Evolutionary conservation across 1,139 yeast species (phyloP).

Genomic region (Hemisphaericaspora xylofermentans): DNA sequence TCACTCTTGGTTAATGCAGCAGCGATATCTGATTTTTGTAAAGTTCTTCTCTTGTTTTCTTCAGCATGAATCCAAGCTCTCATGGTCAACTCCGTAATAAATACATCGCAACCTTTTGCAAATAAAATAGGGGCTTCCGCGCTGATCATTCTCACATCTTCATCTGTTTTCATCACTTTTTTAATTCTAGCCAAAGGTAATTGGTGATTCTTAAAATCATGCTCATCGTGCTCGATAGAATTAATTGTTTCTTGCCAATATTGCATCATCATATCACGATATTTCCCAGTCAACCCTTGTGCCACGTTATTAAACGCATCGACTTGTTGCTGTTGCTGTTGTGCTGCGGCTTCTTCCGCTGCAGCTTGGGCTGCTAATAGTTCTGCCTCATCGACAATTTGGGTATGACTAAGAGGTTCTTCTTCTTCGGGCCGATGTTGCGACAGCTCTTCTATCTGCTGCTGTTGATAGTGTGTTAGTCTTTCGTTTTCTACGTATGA

Average conservation of each 20-base stretch:
- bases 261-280: conserved; percentile 86
- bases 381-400: conserved; percentile 35
- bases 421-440: conserved; percentile 3
- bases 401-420: background rate
- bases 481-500: conserved; percentile 9
- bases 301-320: conserved; percentile 92
- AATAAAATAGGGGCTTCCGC: conserved; percentile 97
- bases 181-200: conserved; percentile 92
- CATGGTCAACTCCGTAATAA: conserved; percentile 95
- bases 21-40: conserved; percentile 92
- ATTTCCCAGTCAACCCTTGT: conserved; percentile 82
- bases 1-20: conserved; percentile 93
- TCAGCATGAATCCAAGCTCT: conserved; percentile 99
- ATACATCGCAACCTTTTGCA: conserved; percentile 97
- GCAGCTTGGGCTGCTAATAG: conserved; percentile 48
- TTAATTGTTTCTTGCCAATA: conserved; percentile 97
- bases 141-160: conserved; percentile 93
- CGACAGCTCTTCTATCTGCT: background rate
- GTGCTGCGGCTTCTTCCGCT: conserved; percentile 50
- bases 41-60: conserved; percentile 88
- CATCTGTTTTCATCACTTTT: conserved; percentile 96
- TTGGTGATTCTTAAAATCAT: conserved; percentile 91
- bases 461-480: conserved; percentile 5
- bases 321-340: conserved; percentile 46
- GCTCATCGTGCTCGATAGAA: conserved; percentile 84